Base-by-base conservation (phyloP, 2,329 filamentous ascomycete species). In the Cladosporium sp. region DNA sequence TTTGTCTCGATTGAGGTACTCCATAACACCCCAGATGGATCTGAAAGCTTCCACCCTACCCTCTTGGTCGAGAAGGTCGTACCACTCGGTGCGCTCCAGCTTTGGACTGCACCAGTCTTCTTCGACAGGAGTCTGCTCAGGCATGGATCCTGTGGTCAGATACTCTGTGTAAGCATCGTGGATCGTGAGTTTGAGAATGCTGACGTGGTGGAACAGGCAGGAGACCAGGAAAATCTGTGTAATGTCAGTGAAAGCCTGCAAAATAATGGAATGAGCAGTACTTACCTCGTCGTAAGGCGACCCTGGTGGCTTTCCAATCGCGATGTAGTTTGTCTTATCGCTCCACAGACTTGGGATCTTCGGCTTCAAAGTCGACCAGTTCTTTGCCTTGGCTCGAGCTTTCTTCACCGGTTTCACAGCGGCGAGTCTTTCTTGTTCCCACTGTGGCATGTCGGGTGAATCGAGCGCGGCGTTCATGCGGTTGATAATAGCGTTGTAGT, bases 201-300 rank as follows among this genome's bases (percentile, higher is more conserved):
- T 82, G 68, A 88, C 80, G 70, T 89, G 87, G 75, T 88, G 86
- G 73, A 88, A 88, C 68, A 88, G 78, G 28, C 85, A 85, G 14
- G 86, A 88, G 58, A 88, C 72, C 80, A 88, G 83, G 75, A 86
- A 88, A 61, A 88, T 81, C 85, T 88, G 71, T 24, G 8, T 11
- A 6, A 24, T 32, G 44, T 36, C 26, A 54, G 51, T 54, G 3
- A 32, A n/a, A 30, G 28, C 28, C 28, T 30, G 28, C 28, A 4
- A 30, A 4, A 57, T 21, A 49, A 15, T 38, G 5, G 15, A 21
- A 2, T 4, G n/a, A 38, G 30, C 32, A 38, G 30, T 47, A 10
- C 34, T 71, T 79, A 87, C 86, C 78, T 87, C 83, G 69, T 77
- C 76, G 65, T 73, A 75, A 11, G 65, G 59, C 11, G 72, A 74